Evolutionary conservation across 78 protist species (phyloP).

Genomic region (Speleostelium caveatum): DNA sequence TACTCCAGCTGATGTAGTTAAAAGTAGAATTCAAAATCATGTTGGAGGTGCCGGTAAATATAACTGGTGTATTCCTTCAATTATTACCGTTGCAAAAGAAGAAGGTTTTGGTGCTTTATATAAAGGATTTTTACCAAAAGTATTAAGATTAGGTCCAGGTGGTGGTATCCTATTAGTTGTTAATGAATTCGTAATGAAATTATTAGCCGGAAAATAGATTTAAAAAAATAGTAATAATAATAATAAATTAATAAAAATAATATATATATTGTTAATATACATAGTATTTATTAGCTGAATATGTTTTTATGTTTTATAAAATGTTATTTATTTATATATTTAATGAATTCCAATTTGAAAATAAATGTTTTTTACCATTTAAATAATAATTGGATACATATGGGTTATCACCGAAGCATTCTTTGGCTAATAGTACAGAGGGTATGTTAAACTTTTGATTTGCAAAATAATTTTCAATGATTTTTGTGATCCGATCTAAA

Average conservation of each 20-base stretch:
- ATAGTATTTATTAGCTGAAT: not conserved
- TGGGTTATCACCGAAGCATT: no score
- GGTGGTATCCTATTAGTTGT: slow-evolving; percentile 90
- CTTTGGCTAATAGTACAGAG: no score
- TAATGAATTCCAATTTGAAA: not conserved
- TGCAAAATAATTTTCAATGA: no score
- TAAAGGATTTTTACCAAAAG: slow-evolving; percentile 91
- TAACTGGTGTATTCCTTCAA: slow-evolving; percentile 78
- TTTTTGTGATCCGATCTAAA: no score
- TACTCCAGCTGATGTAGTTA: slow-evolving; percentile 93
- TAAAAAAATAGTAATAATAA: not conserved
- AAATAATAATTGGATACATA: no score
- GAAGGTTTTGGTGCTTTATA: slow-evolving; percentile 87
- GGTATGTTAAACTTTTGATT: no score
- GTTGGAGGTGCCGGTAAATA: slow-evolving; percentile 52
- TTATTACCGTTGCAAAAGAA: slow-evolving; percentile 66
- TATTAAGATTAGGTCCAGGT: slow-evolving; percentile 90
- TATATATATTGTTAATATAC: not conserved
- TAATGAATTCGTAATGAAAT: slow-evolving; percentile 58
- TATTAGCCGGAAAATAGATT: slow-evolving; percentile 33
- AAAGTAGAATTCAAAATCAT: slow-evolving; percentile 85
- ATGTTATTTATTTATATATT: no score
- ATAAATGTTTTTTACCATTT: no score
- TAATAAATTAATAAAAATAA: not conserved
- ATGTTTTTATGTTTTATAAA: no score